phyloP scores from a whole-genome alignment of 495 filamentous ascomycete genomes.

The Aspergillus campestris region DNA sequence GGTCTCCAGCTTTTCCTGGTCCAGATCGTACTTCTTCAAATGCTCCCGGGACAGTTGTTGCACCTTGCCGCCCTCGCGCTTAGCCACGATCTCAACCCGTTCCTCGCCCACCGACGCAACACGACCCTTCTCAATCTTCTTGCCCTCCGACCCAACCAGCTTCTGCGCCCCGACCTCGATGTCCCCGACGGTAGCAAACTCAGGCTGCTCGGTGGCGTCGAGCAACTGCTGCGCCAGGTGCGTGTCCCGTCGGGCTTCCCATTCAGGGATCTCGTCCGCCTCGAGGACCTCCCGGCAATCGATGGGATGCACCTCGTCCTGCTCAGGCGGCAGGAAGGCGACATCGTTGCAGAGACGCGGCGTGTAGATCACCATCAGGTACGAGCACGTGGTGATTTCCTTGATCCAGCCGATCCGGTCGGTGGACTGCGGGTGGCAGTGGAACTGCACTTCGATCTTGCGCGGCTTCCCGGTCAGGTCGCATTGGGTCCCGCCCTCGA shows the following conservation, averaged over 20 bases:
- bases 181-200: conserved; percentile 46
- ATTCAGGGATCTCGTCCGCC: conserved; percentile 47
- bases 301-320: conserved; percentile 68
- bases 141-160: conserved; percentile 48
- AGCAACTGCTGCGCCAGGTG: conserved; percentile 30
- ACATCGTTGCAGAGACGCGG: conserved; percentile 88
- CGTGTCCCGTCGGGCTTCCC: conserved; percentile 45
- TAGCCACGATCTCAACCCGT: conserved; percentile 44
- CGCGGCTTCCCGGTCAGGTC: conserved; percentile 82
- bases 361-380: conserved; percentile 91
- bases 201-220: conserved; percentile 17
- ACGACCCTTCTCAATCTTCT: conserved; percentile 45
- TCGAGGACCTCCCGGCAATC: conserved; percentile 64
- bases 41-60: conserved; percentile 48
- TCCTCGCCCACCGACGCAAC: conserved; percentile 32
- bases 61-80: conserved; percentile 49
- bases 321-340: conserved; percentile 81
- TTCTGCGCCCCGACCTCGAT: conserved; percentile 51
- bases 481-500: conserved; percentile 80
- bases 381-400: conserved; percentile 86
- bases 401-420: conserved; percentile 95
- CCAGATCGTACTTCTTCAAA: conserved; percentile 60
- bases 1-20: conserved; percentile 55
- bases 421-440: conserved; percentile 73
- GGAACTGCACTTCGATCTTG: conserved; percentile 85